Conservation (phyloP, 2,329 filamentous ascomycete species). For the Fusarium foetens region DNA sequence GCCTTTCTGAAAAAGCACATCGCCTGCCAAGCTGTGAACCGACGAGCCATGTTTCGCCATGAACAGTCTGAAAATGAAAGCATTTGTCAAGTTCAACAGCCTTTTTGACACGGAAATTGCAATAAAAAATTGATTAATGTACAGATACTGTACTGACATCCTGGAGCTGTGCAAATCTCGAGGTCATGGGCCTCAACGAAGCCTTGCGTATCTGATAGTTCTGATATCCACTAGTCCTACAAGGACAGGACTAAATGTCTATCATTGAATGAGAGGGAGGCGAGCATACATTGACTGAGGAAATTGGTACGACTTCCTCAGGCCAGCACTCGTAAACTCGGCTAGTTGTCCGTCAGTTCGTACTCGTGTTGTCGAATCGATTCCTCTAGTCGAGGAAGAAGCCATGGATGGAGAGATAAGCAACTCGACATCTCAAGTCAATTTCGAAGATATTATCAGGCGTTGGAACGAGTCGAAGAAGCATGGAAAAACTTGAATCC, state of each 20-base stretch:
- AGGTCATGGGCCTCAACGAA: not conserved
- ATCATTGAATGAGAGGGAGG: not conserved
- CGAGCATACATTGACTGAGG: too few relatives aligned
- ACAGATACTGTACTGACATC: not conserved
- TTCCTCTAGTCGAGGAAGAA: not conserved
- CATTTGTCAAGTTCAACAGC: not conserved
- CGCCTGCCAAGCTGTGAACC: not conserved
- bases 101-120: rapidly evolving
- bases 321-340: not conserved
- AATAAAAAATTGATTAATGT: rapidly evolving
- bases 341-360: not conserved
- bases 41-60: not conserved
- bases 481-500: not conserved
- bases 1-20: too few relatives aligned
- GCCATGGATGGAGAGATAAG: not conserved
- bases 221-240: not conserved
- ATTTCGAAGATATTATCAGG: not conserved
- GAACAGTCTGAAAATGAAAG: not conserved
- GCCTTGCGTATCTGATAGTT: not conserved
- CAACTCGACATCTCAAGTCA: not conserved
- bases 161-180: not conserved
- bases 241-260: not conserved
- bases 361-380: not conserved
- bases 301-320: too few relatives aligned
- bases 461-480: not conserved